A percentile compares a stretch with the other conserved stretches of the same genome.
These are phyloP conservation scores for Trypanosoma theileri DNA, from an alignment of 208 protist species.

Conservation along the genomic window DNA sequence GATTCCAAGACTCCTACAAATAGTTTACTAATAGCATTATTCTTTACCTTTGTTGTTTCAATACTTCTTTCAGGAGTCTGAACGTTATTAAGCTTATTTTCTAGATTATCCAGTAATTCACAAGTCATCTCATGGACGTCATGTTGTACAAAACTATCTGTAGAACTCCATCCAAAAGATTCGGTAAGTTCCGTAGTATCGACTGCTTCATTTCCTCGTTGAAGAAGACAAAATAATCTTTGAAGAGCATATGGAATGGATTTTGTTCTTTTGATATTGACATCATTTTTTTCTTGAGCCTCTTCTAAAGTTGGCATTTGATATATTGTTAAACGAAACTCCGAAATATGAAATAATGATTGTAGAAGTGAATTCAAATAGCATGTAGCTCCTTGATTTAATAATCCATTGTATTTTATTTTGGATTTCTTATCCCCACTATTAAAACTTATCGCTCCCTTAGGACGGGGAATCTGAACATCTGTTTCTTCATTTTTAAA, in stretches of 20 bases:
- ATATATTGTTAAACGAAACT: conserved; percentile 86
- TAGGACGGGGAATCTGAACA: neutral
- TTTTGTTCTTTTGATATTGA: conserved; percentile 37
- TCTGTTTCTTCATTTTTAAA: conserved; percentile 32
- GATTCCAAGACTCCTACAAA: conserved; percentile 77
- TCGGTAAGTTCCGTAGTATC: conserved; percentile 89
- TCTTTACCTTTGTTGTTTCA: conserved; percentile 17
- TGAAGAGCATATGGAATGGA: conserved; percentile 91
- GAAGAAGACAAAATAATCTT: conserved; percentile 85
- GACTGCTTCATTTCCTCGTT: conserved; percentile 59
- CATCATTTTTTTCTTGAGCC: conserved; percentile 42
- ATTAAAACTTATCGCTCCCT: conserved; percentile 19
- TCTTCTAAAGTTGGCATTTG: conserved; percentile 89
- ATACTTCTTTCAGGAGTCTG: conserved; percentile 13
- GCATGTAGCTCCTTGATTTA: conserved; percentile 92
- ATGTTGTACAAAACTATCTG: conserved; percentile 92
- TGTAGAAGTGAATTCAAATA: conserved; percentile 93
- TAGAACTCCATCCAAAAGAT: conserved; percentile 90
- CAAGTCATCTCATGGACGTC: conserved; percentile 90
- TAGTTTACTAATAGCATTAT: conserved; percentile 75
- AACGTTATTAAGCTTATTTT: conserved; percentile 63
- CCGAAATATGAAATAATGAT: conserved; percentile 86
- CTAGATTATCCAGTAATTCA: conserved; percentile 85
- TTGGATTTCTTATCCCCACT: conserved; percentile 15
- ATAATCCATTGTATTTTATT: conserved; percentile 60